Conservation (phyloP, 768 basidiomycete genomes). For the Suillus clintonianus region DNA sequence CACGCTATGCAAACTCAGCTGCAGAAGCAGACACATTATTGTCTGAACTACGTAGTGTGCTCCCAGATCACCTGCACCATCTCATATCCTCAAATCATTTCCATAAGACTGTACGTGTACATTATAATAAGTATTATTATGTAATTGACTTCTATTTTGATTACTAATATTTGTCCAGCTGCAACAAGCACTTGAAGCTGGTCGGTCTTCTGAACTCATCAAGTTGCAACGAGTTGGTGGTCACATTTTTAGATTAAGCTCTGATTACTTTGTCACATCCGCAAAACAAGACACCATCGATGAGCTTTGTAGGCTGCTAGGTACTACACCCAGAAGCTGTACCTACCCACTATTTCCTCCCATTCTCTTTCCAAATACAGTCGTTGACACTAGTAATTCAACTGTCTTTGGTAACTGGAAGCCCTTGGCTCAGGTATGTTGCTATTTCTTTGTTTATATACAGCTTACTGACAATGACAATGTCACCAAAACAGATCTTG, state of each 20-base stretch:
- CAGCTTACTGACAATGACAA: neutral
- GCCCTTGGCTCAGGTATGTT: slow-evolving; percentile 2
- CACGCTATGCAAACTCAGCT: neutral
- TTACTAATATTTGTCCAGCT: neutral
- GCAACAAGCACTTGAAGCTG: neutral
- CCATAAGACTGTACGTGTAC: neutral
- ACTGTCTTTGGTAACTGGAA: neutral
- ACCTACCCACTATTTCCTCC: slow-evolving; percentile 4
- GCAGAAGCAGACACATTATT: slow-evolving; percentile 3
- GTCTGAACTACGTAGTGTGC: neutral
- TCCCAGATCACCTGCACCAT: slow-evolving; percentile 1
- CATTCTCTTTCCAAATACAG: slow-evolving; percentile 1
- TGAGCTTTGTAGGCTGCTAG: slow-evolving; percentile 1
- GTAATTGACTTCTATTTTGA: neutral
- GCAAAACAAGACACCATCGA: neutral
- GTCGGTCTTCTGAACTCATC: neutral
- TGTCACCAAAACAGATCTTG: slow-evolving; percentile 2
- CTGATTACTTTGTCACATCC: slow-evolving; percentile 1
- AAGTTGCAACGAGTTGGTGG: neutral
- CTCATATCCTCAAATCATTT: neutral
- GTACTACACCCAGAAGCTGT: neutral
- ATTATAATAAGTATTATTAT: no score
- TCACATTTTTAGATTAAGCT: neutral
- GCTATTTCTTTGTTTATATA: neutral
- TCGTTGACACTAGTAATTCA: neutral